Evolutionary conservation across 192 early-diverging fungal species (phyloP), one percentile per base, ranked within the genome.

Genomic region (Oehlia diaphana): DNA sequence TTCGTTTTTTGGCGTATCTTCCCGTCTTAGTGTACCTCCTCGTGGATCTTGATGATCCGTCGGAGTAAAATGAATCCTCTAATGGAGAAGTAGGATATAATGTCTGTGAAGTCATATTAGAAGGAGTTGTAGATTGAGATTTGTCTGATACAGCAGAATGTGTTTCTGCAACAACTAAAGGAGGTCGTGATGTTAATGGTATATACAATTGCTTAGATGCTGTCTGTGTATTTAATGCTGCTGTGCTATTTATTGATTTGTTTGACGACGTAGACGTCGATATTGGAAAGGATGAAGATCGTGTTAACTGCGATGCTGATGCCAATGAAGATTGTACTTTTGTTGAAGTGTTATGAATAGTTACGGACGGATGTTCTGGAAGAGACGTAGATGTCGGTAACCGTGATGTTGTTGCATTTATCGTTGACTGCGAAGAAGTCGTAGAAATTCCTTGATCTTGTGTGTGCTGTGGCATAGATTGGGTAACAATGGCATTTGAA

Each of bases 21-120:
- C 89, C 89, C n/a, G 89, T 90, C 62, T 90, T 90, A 58, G 83
- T 82, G 61, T 90, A 90, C 68, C 84, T 84, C 26, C 89, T 63
- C 2, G 89, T 90, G 12, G 81, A 65, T 67, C 37, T 44, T 67
- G n/a, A 69, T 21, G 67, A 69, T 33, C 28, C 33, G 19, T 69
- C 67, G 19, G 19, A 19, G 16, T 37, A 37, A 31, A 69, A 37
- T 69, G 67, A 21, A 69, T 33, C 31, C 10, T 37, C 33, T 14
- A 37, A 33, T 37, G 35, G 16, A 37, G 67, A 69, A 42, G 65
- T 8, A 31, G 13, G 26, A 28, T 67, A 28, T 67, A 67, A 33
- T 33, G 65, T 19, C 65, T 28, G 65, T 28, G 65, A 67, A 28
- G 65, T 67, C 12, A 26, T 35, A 67, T 33, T 67, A 35, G 28